A percentile compares a stretch with the other conserved stretches of the same genome.
phyloP scores from a whole-genome alignment of 257 asterid species.

The Asclepias syriaca region DNA sequence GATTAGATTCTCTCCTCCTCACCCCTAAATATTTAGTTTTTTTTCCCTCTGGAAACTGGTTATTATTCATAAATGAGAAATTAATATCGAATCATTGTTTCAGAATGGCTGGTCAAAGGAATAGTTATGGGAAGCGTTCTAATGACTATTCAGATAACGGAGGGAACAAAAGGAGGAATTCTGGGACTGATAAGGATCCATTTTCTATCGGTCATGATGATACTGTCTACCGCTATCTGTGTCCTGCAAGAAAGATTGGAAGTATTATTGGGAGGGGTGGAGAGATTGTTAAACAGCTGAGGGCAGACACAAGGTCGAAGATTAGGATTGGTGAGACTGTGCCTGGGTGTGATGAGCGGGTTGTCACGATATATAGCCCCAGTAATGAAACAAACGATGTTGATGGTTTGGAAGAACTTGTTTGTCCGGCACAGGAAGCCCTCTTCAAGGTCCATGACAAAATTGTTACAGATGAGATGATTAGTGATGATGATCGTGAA shows the following conservation, averaged over 20 bases:
- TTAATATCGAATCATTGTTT: constrained; percentile 5
- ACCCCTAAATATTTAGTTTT: background rate
- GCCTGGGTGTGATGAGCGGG: constrained; percentile 78
- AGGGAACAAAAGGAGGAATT: constrained; percentile 63
- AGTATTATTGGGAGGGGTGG: constrained; percentile 96
- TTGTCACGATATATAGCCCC: constrained; percentile 68
- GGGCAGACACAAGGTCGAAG: constrained; percentile 82
- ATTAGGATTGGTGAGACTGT: constrained; percentile 91
- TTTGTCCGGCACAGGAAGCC: constrained; percentile 91
- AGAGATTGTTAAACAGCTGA: constrained; percentile 88
- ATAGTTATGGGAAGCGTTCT: constrained; percentile 69
- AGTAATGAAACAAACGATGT: constrained; percentile 72
- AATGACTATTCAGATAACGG: constrained; percentile 53
- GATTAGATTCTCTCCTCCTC: background rate
- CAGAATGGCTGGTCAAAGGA: constrained; percentile 88
- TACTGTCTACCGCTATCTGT: constrained; percentile 80
- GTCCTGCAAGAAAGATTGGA: constrained; percentile 82
- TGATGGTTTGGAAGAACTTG: constrained; percentile 46
- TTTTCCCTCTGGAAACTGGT: no score
- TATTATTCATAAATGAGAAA: background rate
- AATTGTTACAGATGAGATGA: constrained; percentile 55
- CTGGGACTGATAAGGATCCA: constrained; percentile 64
- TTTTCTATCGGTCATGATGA: constrained; percentile 65
- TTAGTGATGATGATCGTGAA: constrained; percentile 53
- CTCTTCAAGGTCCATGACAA: constrained; percentile 87